Base-by-base conservation (phyloP, 352 stramenopile species). In the Poterioochromonas sp. region DNA sequence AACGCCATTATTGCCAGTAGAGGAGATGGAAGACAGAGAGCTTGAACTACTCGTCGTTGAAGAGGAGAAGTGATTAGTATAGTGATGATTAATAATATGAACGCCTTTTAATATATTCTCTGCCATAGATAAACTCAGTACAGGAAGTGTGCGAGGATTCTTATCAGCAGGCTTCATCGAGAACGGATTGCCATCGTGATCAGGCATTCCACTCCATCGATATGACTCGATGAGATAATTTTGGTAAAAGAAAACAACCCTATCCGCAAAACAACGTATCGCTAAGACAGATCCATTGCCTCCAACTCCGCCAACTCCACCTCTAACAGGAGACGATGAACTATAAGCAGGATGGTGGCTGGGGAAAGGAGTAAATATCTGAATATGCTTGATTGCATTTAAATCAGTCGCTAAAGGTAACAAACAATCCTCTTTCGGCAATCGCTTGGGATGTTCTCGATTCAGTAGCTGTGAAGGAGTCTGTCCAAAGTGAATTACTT, bases 401-500 rank as follows among this genome's bases (percentile, higher is more conserved):
- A 29, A 5, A 47, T 71, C 39, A 26, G 34, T 8, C 34, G n/a
- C 39, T n/a, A 68, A 15, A 26, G 79, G 63, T 39, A 39, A 32
- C 0, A 43, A 43, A n/a, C 62, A 82, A 12, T 82, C 79, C 20
- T 53, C 20, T 0, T 35, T 68, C 41, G 82, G 70, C n/a, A 83
- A 65, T 53, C 85, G 82, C n/a, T 70, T 65, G 35, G 83, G 83
- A 80, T 88, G 84, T 58, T 81, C 83, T 69, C 85, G 79, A 37
- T 77, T 84, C 40, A 88, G 79, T 37, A 88, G 62, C 44, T 88
- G 85, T 39, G 79, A 85, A 32, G 84, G 84, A 32, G 83, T 88
- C 69, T 88, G 84, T n/a, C 84, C 84, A 79, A 86, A 88, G 64
- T 88, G 85, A 62, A 76, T 73, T 80, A 88, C 85, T 65, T 88